Conservation (phyloP, 805 yeast species). For the Lipomyces orientalis region DNA sequence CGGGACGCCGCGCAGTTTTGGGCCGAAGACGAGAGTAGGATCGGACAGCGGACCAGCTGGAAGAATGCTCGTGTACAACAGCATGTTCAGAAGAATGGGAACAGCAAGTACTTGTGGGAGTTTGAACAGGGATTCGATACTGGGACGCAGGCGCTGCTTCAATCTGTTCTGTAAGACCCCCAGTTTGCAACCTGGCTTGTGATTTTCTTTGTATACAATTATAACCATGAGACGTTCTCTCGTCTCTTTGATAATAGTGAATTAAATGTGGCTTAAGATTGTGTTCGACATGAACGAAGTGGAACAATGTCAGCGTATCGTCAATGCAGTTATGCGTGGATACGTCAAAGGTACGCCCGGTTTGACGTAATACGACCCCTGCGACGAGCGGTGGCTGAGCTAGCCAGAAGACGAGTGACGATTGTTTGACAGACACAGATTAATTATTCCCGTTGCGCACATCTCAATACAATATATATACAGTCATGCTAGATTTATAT, state of each 20-base stretch:
- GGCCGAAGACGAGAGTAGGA: constrained; percentile 65
- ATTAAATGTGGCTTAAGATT: background rate
- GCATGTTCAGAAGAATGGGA: constrained; percentile 63
- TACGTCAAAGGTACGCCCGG: no score
- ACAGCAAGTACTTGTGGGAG: constrained; percentile 73
- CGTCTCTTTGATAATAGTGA: background rate
- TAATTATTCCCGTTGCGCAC: no score
- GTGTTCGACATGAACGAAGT: background rate
- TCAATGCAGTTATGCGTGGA: background rate
- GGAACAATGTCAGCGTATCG: background rate
- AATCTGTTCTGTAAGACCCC: background rate
- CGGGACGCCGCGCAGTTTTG: constrained; percentile 73
- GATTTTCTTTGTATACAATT: no score
- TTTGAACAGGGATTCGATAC: constrained; percentile 85
- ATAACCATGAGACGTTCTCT: no score
- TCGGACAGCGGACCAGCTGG: constrained; percentile 82
- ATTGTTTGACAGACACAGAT: no score
- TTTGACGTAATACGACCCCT: no score
- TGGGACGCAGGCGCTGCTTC: constrained; percentile 57
- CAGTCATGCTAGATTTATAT: no score
- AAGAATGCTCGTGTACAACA: constrained; percentile 63
- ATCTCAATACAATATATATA: no score
- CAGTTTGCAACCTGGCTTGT: background rate
- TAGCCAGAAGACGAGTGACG: no score
- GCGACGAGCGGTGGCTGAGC: no score